Evolutionary conservation across 2,329 filamentous ascomycete genomes (phyloP).

Genomic region (Diaporthe vaccinii): DNA sequence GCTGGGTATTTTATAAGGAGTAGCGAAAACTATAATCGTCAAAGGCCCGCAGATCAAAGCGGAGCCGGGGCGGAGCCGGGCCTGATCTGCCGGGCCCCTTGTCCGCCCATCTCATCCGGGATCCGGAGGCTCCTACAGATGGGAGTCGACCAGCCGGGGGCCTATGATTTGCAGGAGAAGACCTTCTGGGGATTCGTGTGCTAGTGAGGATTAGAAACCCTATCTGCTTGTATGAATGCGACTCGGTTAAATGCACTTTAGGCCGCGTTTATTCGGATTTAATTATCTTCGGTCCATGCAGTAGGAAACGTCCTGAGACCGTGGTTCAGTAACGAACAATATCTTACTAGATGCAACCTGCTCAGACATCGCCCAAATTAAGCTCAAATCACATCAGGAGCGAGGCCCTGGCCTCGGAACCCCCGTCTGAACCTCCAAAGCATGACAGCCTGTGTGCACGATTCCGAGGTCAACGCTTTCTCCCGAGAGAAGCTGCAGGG

Average conservation of each 20-base stretch:
- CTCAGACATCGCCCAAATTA: not conserved
- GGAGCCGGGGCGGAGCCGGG: constrained; percentile 13
- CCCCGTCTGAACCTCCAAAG: not conserved
- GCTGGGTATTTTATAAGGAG: not conserved
- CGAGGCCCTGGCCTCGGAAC: not conserved
- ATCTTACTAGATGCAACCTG: not conserved
- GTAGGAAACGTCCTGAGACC: too few relatives aligned
- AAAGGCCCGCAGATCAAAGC: constrained; percentile 11
- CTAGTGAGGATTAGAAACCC: too few relatives aligned
- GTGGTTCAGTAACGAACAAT: not conserved
- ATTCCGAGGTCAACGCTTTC: not conserved
- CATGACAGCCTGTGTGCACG: not conserved
- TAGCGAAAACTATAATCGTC: not conserved
- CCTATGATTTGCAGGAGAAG: too few relatives aligned
- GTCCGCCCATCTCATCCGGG: not conserved
- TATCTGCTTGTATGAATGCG: too few relatives aligned
- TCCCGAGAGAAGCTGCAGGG: not conserved
- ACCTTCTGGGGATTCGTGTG: too few relatives aligned
- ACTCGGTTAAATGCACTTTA: too few relatives aligned
- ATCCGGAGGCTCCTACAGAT: not conserved
- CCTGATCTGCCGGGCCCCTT: not conserved
- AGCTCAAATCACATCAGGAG: not conserved
- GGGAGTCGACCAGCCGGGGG: too few relatives aligned
- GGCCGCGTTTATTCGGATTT: not conserved
- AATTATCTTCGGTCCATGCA: not conserved